Evolutionary conservation across 768 basidiomycete genomes (phyloP).

Genomic region (Cystobasidium onofrii): DNA sequence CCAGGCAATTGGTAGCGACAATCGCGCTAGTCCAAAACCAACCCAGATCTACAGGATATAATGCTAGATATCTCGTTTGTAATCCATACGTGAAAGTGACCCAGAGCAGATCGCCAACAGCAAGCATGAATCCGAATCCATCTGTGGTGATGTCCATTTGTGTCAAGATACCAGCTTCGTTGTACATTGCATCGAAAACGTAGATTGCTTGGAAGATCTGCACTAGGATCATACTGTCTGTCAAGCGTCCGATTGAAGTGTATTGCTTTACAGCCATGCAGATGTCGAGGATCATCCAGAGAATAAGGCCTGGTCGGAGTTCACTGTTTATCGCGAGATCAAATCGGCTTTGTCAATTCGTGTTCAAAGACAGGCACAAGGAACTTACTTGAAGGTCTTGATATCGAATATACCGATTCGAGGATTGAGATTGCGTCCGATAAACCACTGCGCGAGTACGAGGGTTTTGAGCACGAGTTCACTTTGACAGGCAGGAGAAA

Average conservation of each 20-base stretch:
- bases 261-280: conserved; percentile 88
- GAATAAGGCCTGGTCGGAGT: conserved; percentile 77
- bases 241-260: conserved; percentile 51
- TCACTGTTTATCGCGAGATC: conserved; percentile 49
- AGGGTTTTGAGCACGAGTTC: too few species aligned
- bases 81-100: conserved; percentile 90
- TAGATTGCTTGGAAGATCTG: conserved; percentile 78
- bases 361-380: too few species aligned
- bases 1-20: conserved; percentile 58
- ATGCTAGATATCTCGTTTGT: conserved; percentile 91
- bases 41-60: conserved; percentile 71
- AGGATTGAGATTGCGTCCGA: conserved; percentile 91
- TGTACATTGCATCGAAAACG: conserved; percentile 74
- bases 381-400: conserved; percentile 54
- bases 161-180: conserved; percentile 82
- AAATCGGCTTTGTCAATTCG: too few species aligned
- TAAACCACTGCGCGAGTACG: conserved; percentile 69
- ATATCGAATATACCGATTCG: conserved; percentile 66
- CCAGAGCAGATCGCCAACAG: conserved; percentile 84
- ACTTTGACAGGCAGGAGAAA: neutral
- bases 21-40: conserved; percentile 55
- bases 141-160: conserved; percentile 98
- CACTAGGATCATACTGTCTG: conserved; percentile 88
- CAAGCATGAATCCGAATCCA: conserved; percentile 97
- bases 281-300: conserved; percentile 84